phyloP scores from a whole-genome alignment of 768 basidiomycete genomes.

The Kwoniella dendrophila region DNA sequence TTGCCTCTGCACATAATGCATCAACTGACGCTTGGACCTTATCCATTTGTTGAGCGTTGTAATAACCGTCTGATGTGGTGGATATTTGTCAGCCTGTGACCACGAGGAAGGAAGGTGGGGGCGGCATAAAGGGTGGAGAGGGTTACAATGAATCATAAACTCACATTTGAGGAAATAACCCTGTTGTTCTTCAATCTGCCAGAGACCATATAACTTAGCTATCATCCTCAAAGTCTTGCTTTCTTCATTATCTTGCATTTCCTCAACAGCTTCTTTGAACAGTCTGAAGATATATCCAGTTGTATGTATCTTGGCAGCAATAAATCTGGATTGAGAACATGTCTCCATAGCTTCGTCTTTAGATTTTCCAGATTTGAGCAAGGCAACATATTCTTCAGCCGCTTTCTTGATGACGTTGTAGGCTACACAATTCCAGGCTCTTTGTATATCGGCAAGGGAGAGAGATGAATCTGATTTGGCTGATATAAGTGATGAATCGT shows the following conservation, averaged over 20 bases:
- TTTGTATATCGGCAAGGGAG: conserved; percentile 55
- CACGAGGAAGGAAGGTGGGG: neutral
- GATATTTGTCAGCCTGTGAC: conserved; percentile 13
- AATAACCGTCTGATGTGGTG: conserved; percentile 50
- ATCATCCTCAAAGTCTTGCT: conserved; percentile 52
- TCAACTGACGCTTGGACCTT: conserved; percentile 49
- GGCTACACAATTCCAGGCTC: conserved; percentile 57
- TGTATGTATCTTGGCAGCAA: conserved; percentile 58
- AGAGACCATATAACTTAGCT: conserved; percentile 57
- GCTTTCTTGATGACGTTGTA: conserved; percentile 58
- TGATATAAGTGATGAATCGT: conserved; percentile 46
- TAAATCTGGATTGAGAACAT: conserved; percentile 57
- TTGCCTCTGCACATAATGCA: conserved; percentile 47
- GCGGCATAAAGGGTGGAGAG: neutral
- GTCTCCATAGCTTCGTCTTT: conserved; percentile 59
- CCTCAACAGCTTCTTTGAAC: conserved; percentile 55
- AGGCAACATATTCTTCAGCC: conserved; percentile 52
- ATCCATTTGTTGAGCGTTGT: conserved; percentile 50
- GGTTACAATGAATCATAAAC: conserved; percentile 10
- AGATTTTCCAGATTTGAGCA: conserved; percentile 52
- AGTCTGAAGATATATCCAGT: conserved; percentile 56
- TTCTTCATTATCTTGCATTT: conserved; percentile 52
- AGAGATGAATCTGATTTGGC: conserved; percentile 51
- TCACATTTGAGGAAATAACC: conserved; percentile 58
- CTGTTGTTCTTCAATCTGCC: conserved; percentile 59